phyloP scores from a whole-genome alignment of 495 filamentous ascomycete species.

The Aspergillus sclerotioniger region DNA sequence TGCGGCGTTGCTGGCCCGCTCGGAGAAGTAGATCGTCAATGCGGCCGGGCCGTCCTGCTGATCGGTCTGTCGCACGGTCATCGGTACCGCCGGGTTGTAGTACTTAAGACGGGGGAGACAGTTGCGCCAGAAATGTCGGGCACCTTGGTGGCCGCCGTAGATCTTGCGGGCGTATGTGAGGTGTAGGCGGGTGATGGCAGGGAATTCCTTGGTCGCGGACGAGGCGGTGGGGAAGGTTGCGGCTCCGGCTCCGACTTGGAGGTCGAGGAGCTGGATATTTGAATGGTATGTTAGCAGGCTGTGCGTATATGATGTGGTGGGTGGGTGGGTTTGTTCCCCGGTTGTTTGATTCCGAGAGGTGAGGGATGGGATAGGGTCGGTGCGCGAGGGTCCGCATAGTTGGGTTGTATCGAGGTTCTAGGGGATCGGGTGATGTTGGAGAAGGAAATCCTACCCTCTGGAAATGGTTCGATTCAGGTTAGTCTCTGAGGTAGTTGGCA shows the following conservation, averaged over 20 bases:
- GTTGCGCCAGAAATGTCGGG: slow-evolving; percentile 85
- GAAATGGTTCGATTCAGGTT: slow-evolving; percentile 12
- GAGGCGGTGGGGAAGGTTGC: slow-evolving; percentile 63
- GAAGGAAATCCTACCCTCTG: slow-evolving; percentile 31
- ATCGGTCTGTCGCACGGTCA: slow-evolving; percentile 70
- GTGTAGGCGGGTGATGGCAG: slow-evolving; percentile 72
- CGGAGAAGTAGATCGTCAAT: slow-evolving; percentile 72
- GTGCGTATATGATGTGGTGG: not conserved
- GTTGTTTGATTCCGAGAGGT: slow-evolving; percentile 13
- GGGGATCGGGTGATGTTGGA: slow-evolving; percentile 8
- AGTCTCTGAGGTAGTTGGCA: slow-evolving; percentile 2
- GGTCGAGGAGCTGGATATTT: slow-evolving; percentile 57
- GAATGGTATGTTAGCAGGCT: slow-evolving; percentile 7
- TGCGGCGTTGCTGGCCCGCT: slow-evolving; percentile 34
- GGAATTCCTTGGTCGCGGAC: slow-evolving; percentile 49
- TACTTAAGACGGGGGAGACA: slow-evolving; percentile 86
- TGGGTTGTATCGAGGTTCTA: not conserved
- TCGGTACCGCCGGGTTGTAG: slow-evolving; percentile 81
- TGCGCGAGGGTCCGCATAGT: not conserved
- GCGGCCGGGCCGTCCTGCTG: slow-evolving; percentile 58
- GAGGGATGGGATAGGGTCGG: not conserved
- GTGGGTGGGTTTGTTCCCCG: not conserved
- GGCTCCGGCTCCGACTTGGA: slow-evolving; percentile 78
- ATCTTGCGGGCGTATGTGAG: slow-evolving; percentile 71
- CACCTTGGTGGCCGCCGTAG: slow-evolving; percentile 64